Evolutionary conservation across 225 moss, liverwort and hornwort species (phyloP).

Genomic region (Takakia lepidozioides): DNA sequence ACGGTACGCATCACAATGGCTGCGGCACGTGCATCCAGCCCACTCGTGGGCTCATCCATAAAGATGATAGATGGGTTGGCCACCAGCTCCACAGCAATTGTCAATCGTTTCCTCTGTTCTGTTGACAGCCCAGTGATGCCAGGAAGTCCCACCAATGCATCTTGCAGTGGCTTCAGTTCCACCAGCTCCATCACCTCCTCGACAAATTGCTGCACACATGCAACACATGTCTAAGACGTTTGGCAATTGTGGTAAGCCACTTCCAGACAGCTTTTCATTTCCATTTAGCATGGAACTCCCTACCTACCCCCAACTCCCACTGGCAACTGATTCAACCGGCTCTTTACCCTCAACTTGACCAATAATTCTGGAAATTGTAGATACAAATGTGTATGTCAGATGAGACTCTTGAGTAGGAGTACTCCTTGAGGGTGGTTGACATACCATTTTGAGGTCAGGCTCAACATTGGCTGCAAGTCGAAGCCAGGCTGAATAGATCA

Average conservation of each 20-base stretch:
- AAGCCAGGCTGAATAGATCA: constrained; percentile 77
- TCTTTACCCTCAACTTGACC: not conserved
- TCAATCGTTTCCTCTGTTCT: constrained; percentile 33
- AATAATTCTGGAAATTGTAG: no score
- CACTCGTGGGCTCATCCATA: constrained; percentile 46
- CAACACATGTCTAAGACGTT: no score
- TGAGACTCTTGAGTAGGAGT: no score
- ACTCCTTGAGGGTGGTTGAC: no score
- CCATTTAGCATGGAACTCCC: no score
- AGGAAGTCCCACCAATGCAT: constrained; percentile 30
- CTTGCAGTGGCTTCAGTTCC: constrained; percentile 21
- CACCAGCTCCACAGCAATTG: constrained; percentile 37
- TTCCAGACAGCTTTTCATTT: no score
- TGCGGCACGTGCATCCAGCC: constrained; percentile 28
- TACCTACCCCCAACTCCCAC: no score
- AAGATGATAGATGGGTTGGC: constrained; percentile 40
- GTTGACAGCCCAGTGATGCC: constrained; percentile 27
- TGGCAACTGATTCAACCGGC: not conserved
- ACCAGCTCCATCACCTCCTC: constrained; percentile 33
- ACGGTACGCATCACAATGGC: constrained; percentile 36
- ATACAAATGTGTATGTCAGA: no score
- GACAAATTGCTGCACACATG: constrained; percentile 25
- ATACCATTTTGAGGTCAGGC: constrained; percentile 47
- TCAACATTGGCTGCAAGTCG: constrained; percentile 53
- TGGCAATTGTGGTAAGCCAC: no score